These are phyloP conservation scores for Tulasnella sp. DNA, from an alignment of 768 basidiomycete species.

Conservation along the genomic window DNA sequence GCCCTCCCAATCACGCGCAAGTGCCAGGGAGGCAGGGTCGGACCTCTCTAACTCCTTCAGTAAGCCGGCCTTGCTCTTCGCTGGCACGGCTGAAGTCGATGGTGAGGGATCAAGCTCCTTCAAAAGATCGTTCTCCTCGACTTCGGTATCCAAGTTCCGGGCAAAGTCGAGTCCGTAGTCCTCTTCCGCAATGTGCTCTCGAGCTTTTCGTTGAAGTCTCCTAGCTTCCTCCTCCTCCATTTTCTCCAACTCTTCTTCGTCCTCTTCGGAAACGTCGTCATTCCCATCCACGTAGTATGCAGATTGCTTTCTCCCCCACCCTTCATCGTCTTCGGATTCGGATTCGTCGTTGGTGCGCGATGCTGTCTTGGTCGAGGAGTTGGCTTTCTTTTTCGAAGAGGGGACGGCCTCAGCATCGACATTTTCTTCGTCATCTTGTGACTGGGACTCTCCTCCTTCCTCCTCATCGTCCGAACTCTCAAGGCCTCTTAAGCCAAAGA, in stretches of 20 bases:
- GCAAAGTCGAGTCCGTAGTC: slow-evolving; percentile 63
- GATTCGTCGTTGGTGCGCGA: slow-evolving; percentile 17
- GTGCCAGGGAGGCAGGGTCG: slow-evolving; percentile 67
- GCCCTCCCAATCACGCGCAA: slow-evolving; percentile 80
- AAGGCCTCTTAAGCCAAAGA: slow-evolving; percentile 64
- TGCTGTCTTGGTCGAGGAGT: slow-evolving; percentile 23
- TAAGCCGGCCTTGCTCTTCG: slow-evolving; percentile 49
- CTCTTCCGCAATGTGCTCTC: slow-evolving; percentile 61
- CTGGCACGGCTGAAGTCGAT: slow-evolving; percentile 32
- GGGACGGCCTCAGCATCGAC: slow-evolving; percentile 30
- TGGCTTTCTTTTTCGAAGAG: slow-evolving; percentile 23
- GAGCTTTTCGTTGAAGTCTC: slow-evolving; percentile 65
- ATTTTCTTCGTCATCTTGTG: slow-evolving; percentile 40
- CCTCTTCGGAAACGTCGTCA: slow-evolving; percentile 65
- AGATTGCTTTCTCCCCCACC: slow-evolving; percentile 70
- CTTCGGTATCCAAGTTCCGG: slow-evolving; percentile 38
- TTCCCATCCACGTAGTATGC: slow-evolving; percentile 68
- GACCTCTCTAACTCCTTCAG: slow-evolving; percentile 65
- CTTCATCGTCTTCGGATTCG: slow-evolving; percentile 48
- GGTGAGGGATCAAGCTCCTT: slow-evolving; percentile 18
- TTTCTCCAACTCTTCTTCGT: slow-evolving; percentile 74
- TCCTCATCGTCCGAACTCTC: slow-evolving; percentile 29
- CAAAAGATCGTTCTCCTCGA: slow-evolving; percentile 30
- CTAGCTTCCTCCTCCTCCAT: slow-evolving; percentile 83
- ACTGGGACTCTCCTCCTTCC: slow-evolving; percentile 30